Base-by-base conservation (phyloP, 129 eudicot species). In the Artemisia tridentata region DNA sequence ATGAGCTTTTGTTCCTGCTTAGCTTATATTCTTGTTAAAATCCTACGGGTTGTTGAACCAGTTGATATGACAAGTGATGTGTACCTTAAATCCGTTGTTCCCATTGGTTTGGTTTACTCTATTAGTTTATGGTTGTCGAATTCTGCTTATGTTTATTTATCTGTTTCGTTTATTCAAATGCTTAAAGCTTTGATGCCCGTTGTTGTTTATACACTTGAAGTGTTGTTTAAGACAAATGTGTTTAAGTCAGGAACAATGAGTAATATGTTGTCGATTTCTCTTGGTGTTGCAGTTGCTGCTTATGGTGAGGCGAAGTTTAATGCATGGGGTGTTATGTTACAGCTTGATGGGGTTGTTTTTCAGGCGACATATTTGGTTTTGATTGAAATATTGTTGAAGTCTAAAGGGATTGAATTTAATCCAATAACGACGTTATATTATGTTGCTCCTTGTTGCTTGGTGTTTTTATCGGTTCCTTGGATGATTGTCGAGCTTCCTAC, bases 381-480 rank as follows among this genome's bases (percentile, higher is more conserved):
- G n/a, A 20, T 56, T 56, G 29, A 56, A 3, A 56, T 56, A 18
- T 56, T 56, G 62, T 56, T 56, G 31, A 56, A 23, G 12, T 56
- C 62, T 18, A 56, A 56, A 56, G 62, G 34, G 62, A 56, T 56
- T 20, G 1, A 23, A 10, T 20, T 56, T 8, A 56, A 56, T 56
- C 62, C 62, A 3, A 56, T 56, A 56, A 56, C 34, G n/a, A 9
- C 62, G 8, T 56, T 56, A 9, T 56, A 56, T 27, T 56, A 56
- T 56, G 62, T 56, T 56, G 62, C 62, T 56, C 62, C 31, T 56
- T 56, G 62, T 20, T 56, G 62, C 23, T 56, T 56, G 31, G 62
- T 56, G 7, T 20, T 56, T 56, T 20, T 56, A 20, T 56, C 62
- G 31, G 62, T 56, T 20, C 62, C 31, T 56, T 56, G 62, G 62